Evolutionary conservation across 257 asterid species (phyloP).

Genomic region (Solanum infundibuliforme): DNA sequence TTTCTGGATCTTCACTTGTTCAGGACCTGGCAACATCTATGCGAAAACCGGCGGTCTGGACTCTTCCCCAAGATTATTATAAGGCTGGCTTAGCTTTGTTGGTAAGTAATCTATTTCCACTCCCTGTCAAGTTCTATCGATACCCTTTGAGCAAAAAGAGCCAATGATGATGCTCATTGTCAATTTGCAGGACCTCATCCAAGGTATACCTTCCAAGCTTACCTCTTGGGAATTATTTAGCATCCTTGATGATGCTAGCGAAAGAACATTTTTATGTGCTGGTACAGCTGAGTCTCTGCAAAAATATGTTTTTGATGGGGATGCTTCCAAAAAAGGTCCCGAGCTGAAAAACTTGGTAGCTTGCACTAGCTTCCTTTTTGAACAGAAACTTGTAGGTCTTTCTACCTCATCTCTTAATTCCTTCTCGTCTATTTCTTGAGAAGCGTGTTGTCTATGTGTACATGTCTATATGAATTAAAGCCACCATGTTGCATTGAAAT

Average conservation of each 20-base stretch:
- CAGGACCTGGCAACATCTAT: conserved; percentile 48
- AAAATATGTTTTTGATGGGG: conserved; percentile 64
- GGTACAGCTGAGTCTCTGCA: conserved; percentile 79
- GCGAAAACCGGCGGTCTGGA: conserved; percentile 52
- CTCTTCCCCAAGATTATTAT: conserved; percentile 61
- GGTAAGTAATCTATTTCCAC: conserved; percentile 33
- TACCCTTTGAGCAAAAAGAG: not conserved
- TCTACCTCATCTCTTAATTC: not conserved
- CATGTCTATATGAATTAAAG: not conserved
- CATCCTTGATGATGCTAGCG: conserved; percentile 93
- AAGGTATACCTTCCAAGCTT: conserved; percentile 48
- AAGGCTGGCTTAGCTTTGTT: conserved; percentile 62
- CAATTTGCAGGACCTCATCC: conserved; percentile 65
- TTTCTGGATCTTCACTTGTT: conserved; percentile 51
- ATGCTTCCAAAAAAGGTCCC: conserved; percentile 50
- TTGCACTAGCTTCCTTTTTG: conserved; percentile 66
- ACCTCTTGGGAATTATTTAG: conserved; percentile 68
- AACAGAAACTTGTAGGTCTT: conserved; percentile 67
- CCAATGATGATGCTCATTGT: not conserved
- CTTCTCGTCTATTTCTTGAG: not conserved
- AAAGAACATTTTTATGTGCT: conserved; percentile 81
- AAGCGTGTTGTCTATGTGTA: not conserved
- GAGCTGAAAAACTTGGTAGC: conserved; percentile 85
- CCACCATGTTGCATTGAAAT: not conserved
- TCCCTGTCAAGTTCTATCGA: not conserved